Conservation (phyloP, 306 rosid genomes). For the Acacia acuminata region DNA sequence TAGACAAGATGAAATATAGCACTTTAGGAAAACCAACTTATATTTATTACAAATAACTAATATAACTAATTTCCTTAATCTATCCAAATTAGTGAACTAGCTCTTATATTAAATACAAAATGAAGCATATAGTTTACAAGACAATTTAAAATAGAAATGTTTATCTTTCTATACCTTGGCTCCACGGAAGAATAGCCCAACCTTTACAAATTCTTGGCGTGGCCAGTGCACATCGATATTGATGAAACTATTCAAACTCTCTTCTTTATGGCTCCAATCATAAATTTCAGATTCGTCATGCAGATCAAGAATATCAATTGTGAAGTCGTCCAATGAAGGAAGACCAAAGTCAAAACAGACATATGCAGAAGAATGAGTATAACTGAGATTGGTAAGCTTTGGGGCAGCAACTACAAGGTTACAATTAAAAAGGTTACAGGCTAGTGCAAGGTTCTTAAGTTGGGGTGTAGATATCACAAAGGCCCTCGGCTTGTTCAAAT, state of each 20-base stretch:
- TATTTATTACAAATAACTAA: too few species aligned
- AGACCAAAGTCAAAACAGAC: conserved; percentile 39
- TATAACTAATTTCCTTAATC: too few species aligned
- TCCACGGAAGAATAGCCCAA: not conserved
- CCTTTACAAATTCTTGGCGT: conserved; percentile 12
- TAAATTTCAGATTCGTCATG: conserved; percentile 20
- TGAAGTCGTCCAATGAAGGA: conserved; percentile 40
- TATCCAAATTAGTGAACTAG: too few species aligned
- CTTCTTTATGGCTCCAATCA: conserved; percentile 17
- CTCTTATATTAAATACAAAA: not conserved
- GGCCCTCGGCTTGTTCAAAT: conserved; percentile 37
- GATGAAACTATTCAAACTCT: conserved; percentile 38
- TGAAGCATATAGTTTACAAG: not conserved
- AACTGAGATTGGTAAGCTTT: conserved; percentile 41
- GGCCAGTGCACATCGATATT: conserved; percentile 29
- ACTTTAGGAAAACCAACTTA: too few species aligned
- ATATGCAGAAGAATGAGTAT: conserved; percentile 34
- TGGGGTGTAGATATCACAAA: conserved; percentile 49
- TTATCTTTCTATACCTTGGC: not conserved
- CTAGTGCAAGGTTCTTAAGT: conserved; percentile 37
- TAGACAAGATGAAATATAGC: too few species aligned
- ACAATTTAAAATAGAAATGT: not conserved
- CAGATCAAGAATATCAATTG: conserved; percentile 36
- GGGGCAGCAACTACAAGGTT: conserved; percentile 45
- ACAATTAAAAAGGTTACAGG: conserved; percentile 42